Base-by-base conservation (phyloP, 768 basidiomycete species). In the Suillus variegatus region DNA sequence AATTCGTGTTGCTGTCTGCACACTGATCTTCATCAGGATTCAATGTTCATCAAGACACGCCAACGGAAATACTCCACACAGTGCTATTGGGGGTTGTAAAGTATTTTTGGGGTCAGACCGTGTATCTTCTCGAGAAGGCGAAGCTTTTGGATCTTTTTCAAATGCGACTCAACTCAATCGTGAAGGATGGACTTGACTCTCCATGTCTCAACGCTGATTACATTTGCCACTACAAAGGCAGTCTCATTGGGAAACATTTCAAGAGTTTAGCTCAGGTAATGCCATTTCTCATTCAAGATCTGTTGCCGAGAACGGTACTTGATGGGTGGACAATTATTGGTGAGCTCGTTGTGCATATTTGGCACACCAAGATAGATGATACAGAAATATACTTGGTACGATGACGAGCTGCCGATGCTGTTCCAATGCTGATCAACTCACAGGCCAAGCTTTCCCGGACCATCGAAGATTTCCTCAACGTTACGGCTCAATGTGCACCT, bases 181-280 rank as follows among this genome's bases (percentile, higher is more conserved):
- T 66, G 0, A 41, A 60, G 0, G 66, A 72, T 3, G 79, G 79
- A 0, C 65, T 80, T 0, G 72, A 75, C 4, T 22, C 72, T 2
- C 73, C 69, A 0, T 60, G 62, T 0, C 67, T 80, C 2, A 55
- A 60, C 14, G 73, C 77, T 2, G 70, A 75, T 9, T 80, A 81
- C 43, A 74, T 80, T 28, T 66, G 70, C 1, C 70, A 68, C 0
- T 79, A 79, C 57, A 72, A 72, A 18, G 73, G 74, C 0, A 46
- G 69, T 0, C 72, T 81, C 0, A 74, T 80, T 5, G 75, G 76
- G 1, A 76, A 73, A 41, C 76, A 79, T 41, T 75, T 77, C 70
- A 76, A 76, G 64, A 69, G 62, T 14, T 64, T 80, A 1, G 62
- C 64, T 0, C 78, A 79, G 40, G 70, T 76, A 0, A 79, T 75